A percentile compares a stretch with the other conserved stretches of the same genome.
Conservation (phyloP, 805 yeast species). For the Metschnikowia henanensis region DNA sequence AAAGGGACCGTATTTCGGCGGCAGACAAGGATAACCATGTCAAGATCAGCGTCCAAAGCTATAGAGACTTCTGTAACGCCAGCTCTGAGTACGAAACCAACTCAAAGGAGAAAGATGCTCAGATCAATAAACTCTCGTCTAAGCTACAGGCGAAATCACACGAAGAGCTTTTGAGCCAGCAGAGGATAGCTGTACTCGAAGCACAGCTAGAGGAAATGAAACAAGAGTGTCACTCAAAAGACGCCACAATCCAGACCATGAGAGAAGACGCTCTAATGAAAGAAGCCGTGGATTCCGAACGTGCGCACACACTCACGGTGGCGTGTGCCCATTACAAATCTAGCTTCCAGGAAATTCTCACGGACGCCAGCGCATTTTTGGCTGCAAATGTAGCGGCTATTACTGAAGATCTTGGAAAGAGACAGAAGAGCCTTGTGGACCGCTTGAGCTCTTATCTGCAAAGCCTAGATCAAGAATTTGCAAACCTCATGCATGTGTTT, state of each 20-base stretch:
- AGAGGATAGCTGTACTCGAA: background rate
- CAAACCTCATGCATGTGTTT: background rate
- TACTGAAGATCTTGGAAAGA: background rate
- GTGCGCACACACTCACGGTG: background rate
- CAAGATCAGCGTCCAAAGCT: constrained; percentile 59
- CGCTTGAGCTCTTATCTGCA: background rate
- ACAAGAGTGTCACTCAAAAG: background rate
- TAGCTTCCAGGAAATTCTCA: background rate
- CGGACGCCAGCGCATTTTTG: background rate
- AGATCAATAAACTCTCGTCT: constrained; percentile 5
- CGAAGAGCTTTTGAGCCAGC: background rate
- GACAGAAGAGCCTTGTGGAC: background rate
- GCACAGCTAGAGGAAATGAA: background rate
- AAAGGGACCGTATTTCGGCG: constrained; percentile 62
- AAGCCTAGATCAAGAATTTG: background rate
- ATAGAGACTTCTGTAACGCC: constrained; percentile 26
- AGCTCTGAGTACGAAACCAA: constrained; percentile 11
- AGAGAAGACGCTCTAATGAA: background rate
- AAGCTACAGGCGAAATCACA: constrained; percentile 7
- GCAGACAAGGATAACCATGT: constrained; percentile 61
- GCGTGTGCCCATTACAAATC: background rate
- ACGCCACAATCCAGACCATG: background rate
- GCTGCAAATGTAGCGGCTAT: background rate
- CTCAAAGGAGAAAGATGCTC: constrained; percentile 13
- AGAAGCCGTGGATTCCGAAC: background rate